phyloP scores from a whole-genome alignment of 1,284 basidiomycete genomes.

The Quambalaria eucalypti region DNA sequence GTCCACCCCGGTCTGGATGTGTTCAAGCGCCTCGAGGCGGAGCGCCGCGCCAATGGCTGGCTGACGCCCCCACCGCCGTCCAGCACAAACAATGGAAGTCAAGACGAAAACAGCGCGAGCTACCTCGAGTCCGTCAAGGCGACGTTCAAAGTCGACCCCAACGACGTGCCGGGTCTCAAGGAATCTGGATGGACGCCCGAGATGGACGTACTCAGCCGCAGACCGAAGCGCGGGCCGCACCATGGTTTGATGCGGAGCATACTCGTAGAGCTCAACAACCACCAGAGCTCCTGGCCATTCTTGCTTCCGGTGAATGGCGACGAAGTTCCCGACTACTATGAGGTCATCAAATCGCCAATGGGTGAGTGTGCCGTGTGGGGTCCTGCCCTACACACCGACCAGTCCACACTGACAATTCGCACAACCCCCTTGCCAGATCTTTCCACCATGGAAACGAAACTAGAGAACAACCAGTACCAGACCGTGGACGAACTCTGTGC shows the following conservation, averaged over 20 bases:
- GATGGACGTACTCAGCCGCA: conserved; percentile 64
- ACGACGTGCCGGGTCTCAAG: conserved; percentile 33
- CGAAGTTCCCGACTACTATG: conserved; percentile 84
- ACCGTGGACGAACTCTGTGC: conserved; percentile 67
- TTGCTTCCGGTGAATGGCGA: conserved; percentile 67
- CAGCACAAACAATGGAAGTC: background rate
- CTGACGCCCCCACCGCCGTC: background rate
- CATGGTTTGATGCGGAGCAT: conserved; percentile 69
- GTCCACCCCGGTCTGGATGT: conserved; percentile 72
- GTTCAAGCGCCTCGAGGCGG: conserved; percentile 50
- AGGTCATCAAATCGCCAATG: conserved; percentile 85
- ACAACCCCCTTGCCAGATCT: conserved; percentile 66
- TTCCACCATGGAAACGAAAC: conserved; percentile 81
- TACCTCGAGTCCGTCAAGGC: background rate
- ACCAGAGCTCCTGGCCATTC: conserved; percentile 83
- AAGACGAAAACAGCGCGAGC: conserved; percentile 15
- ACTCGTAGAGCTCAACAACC: conserved; percentile 69
- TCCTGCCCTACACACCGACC: background rate
- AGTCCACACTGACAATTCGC: background rate
- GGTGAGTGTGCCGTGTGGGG: too few species aligned
- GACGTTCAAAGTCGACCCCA: conserved; percentile 29
- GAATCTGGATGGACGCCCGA: conserved; percentile 90
- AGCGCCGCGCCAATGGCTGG: background rate
- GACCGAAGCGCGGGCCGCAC: conserved; percentile 55
- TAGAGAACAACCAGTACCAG: conserved; percentile 67